phyloP scores from a whole-genome alignment of 768 basidiomycete genomes.

The Sistotremastrum suecicum region DNA sequence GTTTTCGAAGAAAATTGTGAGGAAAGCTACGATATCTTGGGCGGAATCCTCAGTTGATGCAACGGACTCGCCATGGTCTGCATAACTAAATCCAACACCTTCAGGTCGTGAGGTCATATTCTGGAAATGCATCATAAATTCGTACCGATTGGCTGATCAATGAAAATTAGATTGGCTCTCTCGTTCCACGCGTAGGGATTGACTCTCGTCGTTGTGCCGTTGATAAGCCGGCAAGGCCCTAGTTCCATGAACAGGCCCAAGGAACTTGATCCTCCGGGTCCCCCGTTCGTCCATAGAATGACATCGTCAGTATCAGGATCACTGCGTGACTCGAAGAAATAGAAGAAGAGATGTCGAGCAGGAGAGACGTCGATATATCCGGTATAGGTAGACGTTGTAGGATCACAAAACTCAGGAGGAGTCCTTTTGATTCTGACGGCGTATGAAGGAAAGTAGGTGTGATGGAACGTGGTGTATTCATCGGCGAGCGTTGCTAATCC shows the following conservation, averaged over 20 bases:
- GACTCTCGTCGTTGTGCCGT: slow-evolving; percentile 6
- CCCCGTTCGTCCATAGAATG: slow-evolving; percentile 13
- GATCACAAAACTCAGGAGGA: too few relatives aligned
- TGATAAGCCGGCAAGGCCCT: slow-evolving; percentile 16
- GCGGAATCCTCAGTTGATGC: slow-evolving; percentile 24
- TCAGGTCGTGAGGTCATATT: too few relatives aligned
- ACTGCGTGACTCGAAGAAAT: slow-evolving; percentile 25
- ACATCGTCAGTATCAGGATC: slow-evolving; percentile 10
- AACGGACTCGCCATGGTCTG: slow-evolving; percentile 27
- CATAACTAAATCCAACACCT: slow-evolving; percentile 33
- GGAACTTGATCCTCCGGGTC: slow-evolving; percentile 20
- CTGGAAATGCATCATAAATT: too few relatives aligned
- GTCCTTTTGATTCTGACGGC: too few relatives aligned
- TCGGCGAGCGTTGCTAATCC: too few relatives aligned
- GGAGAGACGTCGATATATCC: slow-evolving; percentile 9
- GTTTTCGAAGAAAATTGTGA: slow-evolving; percentile 24
- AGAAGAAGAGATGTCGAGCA: slow-evolving; percentile 16
- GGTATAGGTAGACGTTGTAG: neutral
- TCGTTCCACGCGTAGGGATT: slow-evolving; percentile 8
- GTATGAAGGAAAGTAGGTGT: too few relatives aligned
- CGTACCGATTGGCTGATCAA: slow-evolving; percentile 14
- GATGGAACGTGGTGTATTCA: too few relatives aligned
- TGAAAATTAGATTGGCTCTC: slow-evolving; percentile 14
- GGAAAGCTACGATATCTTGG: slow-evolving; percentile 22
- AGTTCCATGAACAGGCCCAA: slow-evolving; percentile 29